Evolutionary conservation across 2,329 filamentous ascomycete genomes (phyloP).

Genomic region (Metarhizium brunneum): DNA sequence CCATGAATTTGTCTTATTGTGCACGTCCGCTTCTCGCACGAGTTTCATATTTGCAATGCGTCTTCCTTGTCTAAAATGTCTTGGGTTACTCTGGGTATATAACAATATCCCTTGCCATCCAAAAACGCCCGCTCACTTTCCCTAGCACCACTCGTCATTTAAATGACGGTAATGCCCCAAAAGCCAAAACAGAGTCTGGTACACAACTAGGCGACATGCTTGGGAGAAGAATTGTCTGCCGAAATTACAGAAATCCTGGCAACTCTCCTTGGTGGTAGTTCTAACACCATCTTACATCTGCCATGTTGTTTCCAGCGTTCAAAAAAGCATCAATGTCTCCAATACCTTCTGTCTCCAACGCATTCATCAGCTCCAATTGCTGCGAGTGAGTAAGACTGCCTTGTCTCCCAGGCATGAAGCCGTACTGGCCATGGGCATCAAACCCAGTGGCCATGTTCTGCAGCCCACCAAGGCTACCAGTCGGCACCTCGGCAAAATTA

Average conservation of each 20-base stretch:
- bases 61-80: neutral
- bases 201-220: neutral
- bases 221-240: neutral
- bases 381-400: conserved; percentile 71
- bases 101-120: neutral
- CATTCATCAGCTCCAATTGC: conserved; percentile 74
- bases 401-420: conserved; percentile 40
- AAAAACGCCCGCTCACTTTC: neutral
- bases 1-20: neutral
- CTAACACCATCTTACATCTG: conserved; percentile 24
- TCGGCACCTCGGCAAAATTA: conserved; percentile 19
- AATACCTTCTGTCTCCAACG: conserved; percentile 61
- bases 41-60: neutral
- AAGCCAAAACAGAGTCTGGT: neutral
- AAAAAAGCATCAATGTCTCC: conserved; percentile 53
- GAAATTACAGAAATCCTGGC: neutral
- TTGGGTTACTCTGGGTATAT: neutral
- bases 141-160: neutral
- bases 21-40: neutral
- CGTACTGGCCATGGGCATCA: conserved; percentile 14
- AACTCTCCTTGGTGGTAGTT: neutral
- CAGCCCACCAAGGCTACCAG: conserved; percentile 20
- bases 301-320: conserved; percentile 25
- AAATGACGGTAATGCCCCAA: neutral
- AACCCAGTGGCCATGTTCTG: conserved; percentile 19